phyloP scores from a whole-genome alignment of 768 basidiomycete genomes.

The Xanthoconium stramineum region DNA sequence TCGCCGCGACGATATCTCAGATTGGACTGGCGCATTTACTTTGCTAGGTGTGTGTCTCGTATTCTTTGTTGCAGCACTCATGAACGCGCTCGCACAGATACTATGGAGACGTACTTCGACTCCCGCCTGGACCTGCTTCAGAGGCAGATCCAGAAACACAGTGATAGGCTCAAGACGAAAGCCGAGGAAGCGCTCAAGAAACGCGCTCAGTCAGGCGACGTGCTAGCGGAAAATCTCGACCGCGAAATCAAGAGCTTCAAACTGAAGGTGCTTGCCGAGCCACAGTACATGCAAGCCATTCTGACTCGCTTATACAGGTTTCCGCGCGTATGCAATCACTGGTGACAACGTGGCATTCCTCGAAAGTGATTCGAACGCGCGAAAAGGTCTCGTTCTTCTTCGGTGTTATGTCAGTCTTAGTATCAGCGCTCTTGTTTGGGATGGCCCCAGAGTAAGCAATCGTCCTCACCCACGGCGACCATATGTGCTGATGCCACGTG shows the following conservation, averaged over 20 bases:
- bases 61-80: neutral
- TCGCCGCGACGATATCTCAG: conserved; percentile 68
- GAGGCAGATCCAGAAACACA: conserved; percentile 82
- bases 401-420: conserved; percentile 85
- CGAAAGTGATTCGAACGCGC: conserved; percentile 78
- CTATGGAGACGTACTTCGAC: conserved; percentile 93
- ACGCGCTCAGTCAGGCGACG: conserved; percentile 51
- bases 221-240: conserved; percentile 74
- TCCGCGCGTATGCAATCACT: conserved; percentile 75
- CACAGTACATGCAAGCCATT: neutral
- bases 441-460: conserved; percentile 71
- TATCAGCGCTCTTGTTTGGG: conserved; percentile 85
- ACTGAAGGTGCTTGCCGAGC: conserved; percentile 57
- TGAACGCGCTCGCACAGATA: conserved; percentile 52
- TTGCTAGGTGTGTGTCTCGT: conserved; percentile 60
- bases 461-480: neutral
- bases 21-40: conserved; percentile 81
- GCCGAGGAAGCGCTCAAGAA: conserved; percentile 82
- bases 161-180: conserved; percentile 75
- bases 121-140: conserved; percentile 82
- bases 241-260: conserved; percentile 85
- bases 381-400: conserved; percentile 91
- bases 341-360: conserved; percentile 87
- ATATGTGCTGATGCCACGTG: conserved; percentile 9
- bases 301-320: conserved; percentile 47